Evolutionary conservation across 208 protist species (phyloP).

Genomic region (Herpetomonas samuelpessoai): DNA sequence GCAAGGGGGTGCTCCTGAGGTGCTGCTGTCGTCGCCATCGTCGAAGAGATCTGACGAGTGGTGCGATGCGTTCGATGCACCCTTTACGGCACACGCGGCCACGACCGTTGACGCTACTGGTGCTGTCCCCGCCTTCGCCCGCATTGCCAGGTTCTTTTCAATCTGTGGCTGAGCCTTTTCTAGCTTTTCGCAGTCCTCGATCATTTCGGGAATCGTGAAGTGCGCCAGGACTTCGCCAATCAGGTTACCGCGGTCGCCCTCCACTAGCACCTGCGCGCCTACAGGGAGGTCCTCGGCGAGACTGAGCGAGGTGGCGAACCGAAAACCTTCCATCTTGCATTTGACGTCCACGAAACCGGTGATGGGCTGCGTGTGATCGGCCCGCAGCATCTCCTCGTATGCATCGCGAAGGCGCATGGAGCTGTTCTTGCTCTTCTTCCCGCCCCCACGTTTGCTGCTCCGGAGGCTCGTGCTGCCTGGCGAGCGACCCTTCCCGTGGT

Average conservation of each 20-base stretch:
- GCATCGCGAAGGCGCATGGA: not conserved
- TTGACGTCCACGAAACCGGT: slow-evolving; percentile 52
- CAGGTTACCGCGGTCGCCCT: slow-evolving; percentile 64
- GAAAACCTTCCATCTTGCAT: slow-evolving; percentile 49
- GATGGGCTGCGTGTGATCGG: slow-evolving; percentile 28
- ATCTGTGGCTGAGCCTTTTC: slow-evolving; percentile 15
- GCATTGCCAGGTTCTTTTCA: not conserved
- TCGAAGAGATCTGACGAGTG: not conserved
- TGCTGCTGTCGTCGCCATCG: not conserved
- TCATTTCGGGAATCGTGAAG: slow-evolving; percentile 36
- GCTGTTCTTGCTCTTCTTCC: not conserved
- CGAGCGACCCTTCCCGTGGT: not conserved
- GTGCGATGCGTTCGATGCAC: not conserved
- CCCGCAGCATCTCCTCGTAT: slow-evolving; percentile 13
- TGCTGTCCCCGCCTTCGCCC: not conserved
- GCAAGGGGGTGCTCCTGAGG: not conserved
- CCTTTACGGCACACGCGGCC: not conserved
- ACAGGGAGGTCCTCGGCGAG: slow-evolving; percentile 16
- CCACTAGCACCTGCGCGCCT: slow-evolving; percentile 47
- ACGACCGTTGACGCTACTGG: not conserved
- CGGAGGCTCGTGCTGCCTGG: slow-evolving; percentile 7
- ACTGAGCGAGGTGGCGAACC: slow-evolving; percentile 31
- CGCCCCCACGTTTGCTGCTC: not conserved
- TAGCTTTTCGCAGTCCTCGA: slow-evolving; percentile 27
- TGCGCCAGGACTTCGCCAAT: slow-evolving; percentile 44